Evolutionary conservation across 306 rosid genomes (phyloP).

Genomic region (Acacia acuminata): DNA sequence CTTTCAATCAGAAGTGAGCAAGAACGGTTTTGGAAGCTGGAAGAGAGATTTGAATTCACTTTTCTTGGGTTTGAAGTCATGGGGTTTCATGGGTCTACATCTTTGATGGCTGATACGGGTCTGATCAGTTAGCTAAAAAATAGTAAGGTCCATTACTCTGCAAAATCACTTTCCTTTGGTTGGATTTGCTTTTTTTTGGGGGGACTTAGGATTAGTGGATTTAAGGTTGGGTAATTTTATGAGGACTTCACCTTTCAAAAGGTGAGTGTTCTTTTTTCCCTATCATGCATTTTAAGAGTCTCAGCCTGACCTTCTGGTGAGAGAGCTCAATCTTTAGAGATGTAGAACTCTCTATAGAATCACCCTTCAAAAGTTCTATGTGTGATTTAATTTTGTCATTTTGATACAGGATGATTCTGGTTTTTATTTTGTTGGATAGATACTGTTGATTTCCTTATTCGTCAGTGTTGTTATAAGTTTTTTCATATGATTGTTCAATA

Average conservation of each 20-base stretch:
- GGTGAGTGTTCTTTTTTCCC: background rate
- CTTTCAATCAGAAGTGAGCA: background rate
- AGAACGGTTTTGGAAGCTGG: constrained; percentile 26
- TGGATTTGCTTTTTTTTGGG: constrained; percentile 6
- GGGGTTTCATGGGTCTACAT: constrained; percentile 31
- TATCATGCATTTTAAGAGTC: background rate
- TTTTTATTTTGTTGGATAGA: constrained; percentile 20
- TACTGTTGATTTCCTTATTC: constrained; percentile 14
- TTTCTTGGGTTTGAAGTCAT: constrained; percentile 36
- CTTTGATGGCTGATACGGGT: constrained; percentile 27
- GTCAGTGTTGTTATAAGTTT: background rate
- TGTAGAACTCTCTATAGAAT: background rate
- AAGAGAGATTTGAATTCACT: constrained; percentile 31
- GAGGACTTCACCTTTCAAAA: background rate
- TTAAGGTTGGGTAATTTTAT: background rate
- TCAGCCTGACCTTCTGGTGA: background rate
- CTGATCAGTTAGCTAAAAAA: constrained; percentile 45
- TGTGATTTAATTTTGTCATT: constrained; percentile 7
- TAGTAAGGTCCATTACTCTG: constrained; percentile 37
- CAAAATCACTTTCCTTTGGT: constrained; percentile 6
- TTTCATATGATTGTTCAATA: constrained; percentile 26
- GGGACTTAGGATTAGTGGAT: constrained; percentile 12
- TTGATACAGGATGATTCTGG: constrained; percentile 25
- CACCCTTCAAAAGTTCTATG: background rate
- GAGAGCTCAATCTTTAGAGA: background rate